Evolutionary conservation across 768 basidiomycete species (phyloP), one percentile per base, ranked within the genome.

Genomic region (Dentipellis fragilis): DNA sequence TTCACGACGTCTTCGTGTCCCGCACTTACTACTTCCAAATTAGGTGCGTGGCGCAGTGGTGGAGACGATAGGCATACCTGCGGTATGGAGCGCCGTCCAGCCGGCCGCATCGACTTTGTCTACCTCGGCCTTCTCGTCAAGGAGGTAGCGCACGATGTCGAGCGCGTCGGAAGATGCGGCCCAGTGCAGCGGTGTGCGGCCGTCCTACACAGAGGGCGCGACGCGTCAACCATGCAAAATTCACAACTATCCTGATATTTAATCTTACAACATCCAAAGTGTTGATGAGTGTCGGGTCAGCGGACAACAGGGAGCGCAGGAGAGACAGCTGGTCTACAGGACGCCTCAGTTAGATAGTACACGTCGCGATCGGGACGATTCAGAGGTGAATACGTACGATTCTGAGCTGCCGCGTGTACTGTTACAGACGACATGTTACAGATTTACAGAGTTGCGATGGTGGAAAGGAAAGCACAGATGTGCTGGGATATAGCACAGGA

Each of bases 161-260:
- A 80, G 67, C 40, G 84, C 78, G 51, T 87, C 89, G 17, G 81
- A 81, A 10, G 84, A 84, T 11, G 89, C 82, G 55, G 89, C 87
- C 88, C 89, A 91, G 64, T 93, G 90, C n/a, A 93, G 70, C 9
- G 90, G 79, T 0, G 90, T 89, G 36, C 90, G 76, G 39, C 77
- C 84, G 66, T 93, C 89, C 88, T 90, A 47, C 4, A 14, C 19
- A 52, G 22, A 42, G 53, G 29, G 29, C 6, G 29, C 29, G 29
- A 29, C 29, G 29, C 29, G 29, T 29, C 29, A 29, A 6, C 6
- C 3, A 23, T n/a, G 10, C 29, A 22, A 37, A 42, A 14, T 40
- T 34, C 19, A 53, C 39, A 40, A 23, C 11, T 16, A 52, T 52
- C 38, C 2, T 12, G 35, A 29, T 49, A 19, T 11, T 0, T 16